A percentile compares a stretch with the other conserved stretches of the same genome.
Conservation (phyloP, 345 rosid species). For the Isatis tinctoria region DNA sequence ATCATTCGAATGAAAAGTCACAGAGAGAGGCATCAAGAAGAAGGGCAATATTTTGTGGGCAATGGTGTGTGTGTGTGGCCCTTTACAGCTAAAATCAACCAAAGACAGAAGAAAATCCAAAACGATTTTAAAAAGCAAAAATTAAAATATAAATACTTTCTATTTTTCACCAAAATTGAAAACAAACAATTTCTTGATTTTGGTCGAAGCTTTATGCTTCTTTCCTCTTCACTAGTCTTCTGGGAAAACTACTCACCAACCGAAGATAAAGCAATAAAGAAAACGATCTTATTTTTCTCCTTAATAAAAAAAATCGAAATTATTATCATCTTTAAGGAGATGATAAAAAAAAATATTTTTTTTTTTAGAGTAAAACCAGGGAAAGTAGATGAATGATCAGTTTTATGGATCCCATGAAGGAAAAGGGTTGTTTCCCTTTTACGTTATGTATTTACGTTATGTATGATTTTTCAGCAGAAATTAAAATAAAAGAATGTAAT, state of each 20-base stretch:
- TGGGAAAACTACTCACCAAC: not conserved
- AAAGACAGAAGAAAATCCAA: conserved; percentile 10
- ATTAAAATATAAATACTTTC: not conserved
- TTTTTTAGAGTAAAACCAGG: conserved; percentile 3
- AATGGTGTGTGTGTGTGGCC: conserved; percentile 21
- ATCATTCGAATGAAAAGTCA: conserved; percentile 18
- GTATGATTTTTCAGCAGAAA: not conserved
- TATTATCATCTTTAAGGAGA: not conserved
- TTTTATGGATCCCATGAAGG: conserved; percentile 27
- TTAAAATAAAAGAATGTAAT: not conserved
- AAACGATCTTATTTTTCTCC: not conserved
- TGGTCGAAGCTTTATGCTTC: not conserved
- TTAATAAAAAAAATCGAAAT: not conserved
- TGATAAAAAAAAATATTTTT: too few relatives aligned
- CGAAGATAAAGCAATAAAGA: not conserved
- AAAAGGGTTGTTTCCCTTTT: not conserved
- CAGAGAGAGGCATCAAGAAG: conserved; percentile 28
- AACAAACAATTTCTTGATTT: conserved; percentile 18
- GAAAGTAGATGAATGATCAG: conserved; percentile 12
- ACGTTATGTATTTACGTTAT: conserved; percentile 27
- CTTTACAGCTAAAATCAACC: conserved; percentile 34
- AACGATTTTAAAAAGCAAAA: not conserved
- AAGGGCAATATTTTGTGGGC: conserved; percentile 8
- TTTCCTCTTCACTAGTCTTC: not conserved
- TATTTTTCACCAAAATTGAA: conserved; percentile 11